Evolutionary conservation across 345 rosid genomes (phyloP).

Genomic region (Trapa incisa): DNA sequence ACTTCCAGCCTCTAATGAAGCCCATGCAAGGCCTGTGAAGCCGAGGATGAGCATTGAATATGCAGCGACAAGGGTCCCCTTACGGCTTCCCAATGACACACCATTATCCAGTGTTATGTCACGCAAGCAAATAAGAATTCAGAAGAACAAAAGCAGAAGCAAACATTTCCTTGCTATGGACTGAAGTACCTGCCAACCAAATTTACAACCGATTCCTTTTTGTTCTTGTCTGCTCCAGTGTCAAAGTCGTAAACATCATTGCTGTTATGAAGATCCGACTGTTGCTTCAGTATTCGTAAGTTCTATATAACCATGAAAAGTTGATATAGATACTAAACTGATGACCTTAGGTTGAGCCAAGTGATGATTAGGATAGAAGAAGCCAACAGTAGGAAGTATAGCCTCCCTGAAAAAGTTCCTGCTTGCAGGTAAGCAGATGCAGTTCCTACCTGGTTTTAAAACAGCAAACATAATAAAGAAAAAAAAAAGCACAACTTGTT

Average conservation of each 20-base stretch:
- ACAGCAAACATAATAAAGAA: conserved; percentile 6
- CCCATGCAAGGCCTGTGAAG: conserved; percentile 52
- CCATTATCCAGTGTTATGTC: conserved; percentile 8
- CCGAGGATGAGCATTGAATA: conserved; percentile 35
- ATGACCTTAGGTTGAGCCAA: conserved; percentile 85
- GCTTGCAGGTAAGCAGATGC: conserved; percentile 72
- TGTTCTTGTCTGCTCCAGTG: conserved; percentile 86
- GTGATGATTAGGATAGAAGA: conserved; percentile 66
- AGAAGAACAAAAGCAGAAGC: not conserved
- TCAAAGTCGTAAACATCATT: conserved; percentile 93
- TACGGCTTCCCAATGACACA: conserved; percentile 37
- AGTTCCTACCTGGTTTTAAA: conserved; percentile 51
- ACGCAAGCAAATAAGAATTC: not conserved
- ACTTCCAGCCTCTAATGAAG: conserved; percentile 39
- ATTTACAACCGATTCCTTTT: conserved; percentile 82
- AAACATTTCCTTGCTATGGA: not conserved
- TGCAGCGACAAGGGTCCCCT: conserved; percentile 53
- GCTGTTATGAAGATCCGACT: conserved; percentile 38
- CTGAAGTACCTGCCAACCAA: conserved; percentile 58
- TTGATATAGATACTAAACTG: conserved; percentile 5
- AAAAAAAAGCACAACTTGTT: not conserved
- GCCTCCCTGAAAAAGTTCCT: conserved; percentile 37
- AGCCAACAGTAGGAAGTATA: conserved; percentile 49
- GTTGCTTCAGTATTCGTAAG: conserved; percentile 6
- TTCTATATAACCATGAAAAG: not conserved